Evolutionary conservation across 371 early-diverging fungal genomes (phyloP).

Genomic region (Mucor sp.): DNA sequence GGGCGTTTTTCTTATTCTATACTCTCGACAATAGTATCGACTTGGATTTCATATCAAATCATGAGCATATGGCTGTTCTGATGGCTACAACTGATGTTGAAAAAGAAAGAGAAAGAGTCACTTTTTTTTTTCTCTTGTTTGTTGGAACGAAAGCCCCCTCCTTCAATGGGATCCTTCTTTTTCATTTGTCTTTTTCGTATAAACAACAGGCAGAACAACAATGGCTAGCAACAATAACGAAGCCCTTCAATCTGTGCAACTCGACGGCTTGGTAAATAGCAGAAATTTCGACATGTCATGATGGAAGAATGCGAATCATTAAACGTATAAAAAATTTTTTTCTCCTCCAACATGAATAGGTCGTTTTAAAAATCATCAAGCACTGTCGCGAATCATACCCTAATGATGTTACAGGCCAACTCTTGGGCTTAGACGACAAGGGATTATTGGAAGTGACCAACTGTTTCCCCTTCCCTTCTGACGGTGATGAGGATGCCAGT

Average conservation of each 20-base stretch:
- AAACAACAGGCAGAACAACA: background rate
- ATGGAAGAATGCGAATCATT: background rate
- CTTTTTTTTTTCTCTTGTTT: background rate
- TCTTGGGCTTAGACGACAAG: conserved; percentile 84
- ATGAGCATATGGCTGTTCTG: background rate
- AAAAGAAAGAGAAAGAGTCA: conserved; percentile 1
- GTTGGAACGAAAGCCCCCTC: background rate
- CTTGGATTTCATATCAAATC: background rate
- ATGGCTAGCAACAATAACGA: conserved; percentile 24
- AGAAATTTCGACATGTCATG: background rate
- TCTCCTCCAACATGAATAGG: conserved; percentile 40
- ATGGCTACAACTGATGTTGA: background rate
- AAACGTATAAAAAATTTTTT: background rate
- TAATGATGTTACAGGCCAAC: conserved; percentile 86
- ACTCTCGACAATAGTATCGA: background rate
- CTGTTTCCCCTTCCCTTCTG: conserved; percentile 83
- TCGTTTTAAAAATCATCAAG: conserved; percentile 94
- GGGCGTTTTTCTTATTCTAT: background rate
- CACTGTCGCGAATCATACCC: conserved; percentile 88
- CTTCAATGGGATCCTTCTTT: background rate
- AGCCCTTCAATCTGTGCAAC: conserved; percentile 29
- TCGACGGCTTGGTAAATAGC: conserved; percentile 32
- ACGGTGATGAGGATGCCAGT: conserved; percentile 52
- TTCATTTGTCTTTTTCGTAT: background rate
- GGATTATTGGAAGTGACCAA: conserved; percentile 90